These are phyloP conservation scores for Diaporthe sp. DNA, from an alignment of 2,329 filamentous ascomycete genomes.

Conservation along the genomic window DNA sequence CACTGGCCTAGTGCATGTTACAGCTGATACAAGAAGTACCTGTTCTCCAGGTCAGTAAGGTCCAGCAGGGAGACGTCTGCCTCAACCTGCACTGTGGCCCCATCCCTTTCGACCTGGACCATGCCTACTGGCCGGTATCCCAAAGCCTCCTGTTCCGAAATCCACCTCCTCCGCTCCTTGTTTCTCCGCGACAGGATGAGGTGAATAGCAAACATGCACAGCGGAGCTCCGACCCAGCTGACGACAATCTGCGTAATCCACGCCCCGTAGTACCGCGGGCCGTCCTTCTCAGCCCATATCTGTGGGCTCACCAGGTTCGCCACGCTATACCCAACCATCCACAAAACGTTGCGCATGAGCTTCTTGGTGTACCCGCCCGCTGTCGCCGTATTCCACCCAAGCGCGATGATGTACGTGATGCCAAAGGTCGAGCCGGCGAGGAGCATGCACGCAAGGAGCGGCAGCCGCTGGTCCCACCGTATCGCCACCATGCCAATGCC, in stretches of 20 bases:
- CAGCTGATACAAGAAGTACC: conserved; percentile 49
- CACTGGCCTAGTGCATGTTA: conserved; percentile 11
- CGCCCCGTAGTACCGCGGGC: conserved; percentile 46
- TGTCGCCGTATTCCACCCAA: conserved; percentile 51
- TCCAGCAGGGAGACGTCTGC: conserved; percentile 50
- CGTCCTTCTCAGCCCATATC: conserved; percentile 42
- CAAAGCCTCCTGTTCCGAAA: conserved; percentile 39
- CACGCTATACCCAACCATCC: conserved; percentile 43
- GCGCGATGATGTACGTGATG: conserved; percentile 48
- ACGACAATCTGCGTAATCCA: conserved; percentile 45
- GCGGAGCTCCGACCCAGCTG: conserved; percentile 49
- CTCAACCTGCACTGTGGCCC: conserved; percentile 42
- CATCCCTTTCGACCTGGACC: conserved; percentile 45
- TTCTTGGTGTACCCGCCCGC: conserved; percentile 46
- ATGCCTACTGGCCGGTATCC: conserved; percentile 31
- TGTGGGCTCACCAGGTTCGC: conserved; percentile 45
- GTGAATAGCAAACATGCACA: conserved; percentile 46
- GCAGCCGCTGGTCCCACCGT: conserved; percentile 43
- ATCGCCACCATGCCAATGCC: conserved; percentile 46
- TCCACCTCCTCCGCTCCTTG: conserved; percentile 43
- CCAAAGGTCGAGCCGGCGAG: conserved; percentile 45
- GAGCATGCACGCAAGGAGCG: conserved; percentile 45
- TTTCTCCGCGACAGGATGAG: conserved; percentile 47
- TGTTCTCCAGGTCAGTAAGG: conserved; percentile 52
- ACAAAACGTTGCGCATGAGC: conserved; percentile 45